These are phyloP conservation scores for Solanum clarkiae DNA, from an alignment of 257 asterid species.

Conservation along the genomic window DNA sequence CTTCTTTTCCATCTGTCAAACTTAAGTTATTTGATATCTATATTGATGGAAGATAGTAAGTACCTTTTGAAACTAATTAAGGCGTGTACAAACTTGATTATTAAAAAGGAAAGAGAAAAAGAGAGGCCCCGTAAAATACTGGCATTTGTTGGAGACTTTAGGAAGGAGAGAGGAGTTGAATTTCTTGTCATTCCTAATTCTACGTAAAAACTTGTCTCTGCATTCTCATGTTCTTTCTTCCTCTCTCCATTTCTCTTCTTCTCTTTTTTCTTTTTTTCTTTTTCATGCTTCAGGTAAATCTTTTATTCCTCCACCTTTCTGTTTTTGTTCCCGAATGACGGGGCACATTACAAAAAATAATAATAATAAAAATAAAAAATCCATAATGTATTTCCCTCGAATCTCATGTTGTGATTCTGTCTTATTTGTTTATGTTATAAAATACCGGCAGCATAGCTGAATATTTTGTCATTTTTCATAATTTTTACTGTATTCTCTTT, in stretches of 20 bases:
- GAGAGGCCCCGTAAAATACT: slow-evolving; percentile 11
- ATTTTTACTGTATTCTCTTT: background rate
- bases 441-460: background rate
- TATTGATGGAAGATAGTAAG: background rate
- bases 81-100: background rate
- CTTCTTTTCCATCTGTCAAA: background rate
- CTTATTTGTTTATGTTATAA: background rate
- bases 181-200: background rate
- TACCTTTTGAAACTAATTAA: background rate
- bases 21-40: background rate
- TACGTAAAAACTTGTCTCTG: background rate
- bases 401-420: background rate
- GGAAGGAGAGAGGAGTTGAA: background rate
- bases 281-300: background rate
- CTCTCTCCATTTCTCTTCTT: background rate
- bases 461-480: background rate
- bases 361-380: background rate
- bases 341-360: background rate
- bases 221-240: background rate
- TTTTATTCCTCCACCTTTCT: background rate
- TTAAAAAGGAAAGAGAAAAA: background rate
- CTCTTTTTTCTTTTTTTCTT: background rate
- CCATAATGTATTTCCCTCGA: background rate
- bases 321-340: background rate
- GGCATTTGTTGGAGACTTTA: background rate